Conservation (phyloP, 1,139 yeast genomes). For the Pichia norvegensis region DNA sequence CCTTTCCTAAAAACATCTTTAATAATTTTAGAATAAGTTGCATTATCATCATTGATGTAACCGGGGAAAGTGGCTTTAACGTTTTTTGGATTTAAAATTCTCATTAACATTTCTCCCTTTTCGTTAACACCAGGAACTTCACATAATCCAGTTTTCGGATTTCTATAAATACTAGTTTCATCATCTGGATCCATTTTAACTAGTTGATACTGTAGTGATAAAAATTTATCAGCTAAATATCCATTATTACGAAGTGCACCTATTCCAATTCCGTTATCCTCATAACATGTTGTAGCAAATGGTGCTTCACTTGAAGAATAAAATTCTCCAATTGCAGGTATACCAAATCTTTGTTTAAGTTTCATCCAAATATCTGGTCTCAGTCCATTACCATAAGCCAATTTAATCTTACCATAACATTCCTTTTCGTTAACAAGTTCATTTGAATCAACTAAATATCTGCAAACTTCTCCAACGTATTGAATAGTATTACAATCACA, state of each 20-base stretch:
- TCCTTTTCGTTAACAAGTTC: slow-evolving; percentile 51
- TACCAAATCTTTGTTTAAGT: slow-evolving; percentile 69
- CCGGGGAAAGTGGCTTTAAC: slow-evolving; percentile 81
- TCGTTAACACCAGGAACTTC: slow-evolving; percentile 44
- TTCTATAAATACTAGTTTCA: slow-evolving; percentile 62
- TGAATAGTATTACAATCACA: slow-evolving; percentile 73
- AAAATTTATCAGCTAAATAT: slow-evolving; percentile 44
- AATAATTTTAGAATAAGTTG: slow-evolving; percentile 68
- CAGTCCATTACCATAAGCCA: slow-evolving; percentile 90
- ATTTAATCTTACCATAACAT: slow-evolving; percentile 47
- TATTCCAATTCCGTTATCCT: slow-evolving; percentile 67
- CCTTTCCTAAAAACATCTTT: slow-evolving; percentile 73
- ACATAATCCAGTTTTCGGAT: slow-evolving; percentile 56
- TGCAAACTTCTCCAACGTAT: slow-evolving; percentile 93
- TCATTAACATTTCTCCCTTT: slow-evolving; percentile 85
- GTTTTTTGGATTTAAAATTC: slow-evolving; percentile 54
- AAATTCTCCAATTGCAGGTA: slow-evolving; percentile 77
- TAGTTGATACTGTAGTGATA: slow-evolving; percentile 50
- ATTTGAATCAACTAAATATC: slow-evolving; percentile 64
- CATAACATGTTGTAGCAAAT: slow-evolving; percentile 78
- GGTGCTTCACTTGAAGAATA: slow-evolving; percentile 95
- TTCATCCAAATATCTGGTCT: slow-evolving; percentile 87
- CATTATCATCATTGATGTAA: slow-evolving; percentile 72
- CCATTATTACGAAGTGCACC: slow-evolving; percentile 92
- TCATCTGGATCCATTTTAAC: slow-evolving; percentile 80